Base-by-base conservation (phyloP, 2,329 filamentous ascomycete genomes). In the Exophiala oligosperma region DNA sequence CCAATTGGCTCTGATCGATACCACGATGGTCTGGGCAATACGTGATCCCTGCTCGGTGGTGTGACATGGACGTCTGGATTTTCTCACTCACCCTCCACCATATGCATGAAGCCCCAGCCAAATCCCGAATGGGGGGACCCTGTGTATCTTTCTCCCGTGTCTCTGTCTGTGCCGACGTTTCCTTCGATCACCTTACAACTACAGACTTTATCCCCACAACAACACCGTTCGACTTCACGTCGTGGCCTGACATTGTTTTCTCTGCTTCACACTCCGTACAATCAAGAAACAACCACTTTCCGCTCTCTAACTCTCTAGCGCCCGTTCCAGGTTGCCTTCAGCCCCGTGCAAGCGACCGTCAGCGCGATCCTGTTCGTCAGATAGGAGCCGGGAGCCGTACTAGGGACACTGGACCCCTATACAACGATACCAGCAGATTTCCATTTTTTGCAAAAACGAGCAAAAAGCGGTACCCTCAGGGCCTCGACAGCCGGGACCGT, bases 251-350 rank as follows among this genome's bases (percentile, higher is more conserved):
- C 61, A 17, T 17, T 61, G 24, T 44, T 50, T 55, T 50, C 48
- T 41, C 29, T 59, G 35, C 32, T 63, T 54, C 26, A 58, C 49
- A 58, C 57, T 49, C 7, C 4, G 29, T 35, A 35, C 29, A 5
- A 11, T 38, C 32, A 56, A 49, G 37, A 49, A 48, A 49, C 49
- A 41, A 47, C 43, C 17, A 17, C 49, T 84, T 46, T 37, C 17
- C 24, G 56, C 49, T 81, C 83, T 86, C 72, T 81, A 76, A 73
- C 79, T 88, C 84, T 90, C 89, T 84, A 96, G 91, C 67, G 84
- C 85, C 86, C 97, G 92, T 89, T 96, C 96, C 78, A 97, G 86
- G 74, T 97, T 94, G 17, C 24, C 46, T 28, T 4, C 6, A 28
- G 21, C 17, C 23, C 44, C 26, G 43, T 46, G 44, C 21, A 29